Percentiles rank a stretch among this genome's conserved stretches.
phyloP scores from a whole-genome alignment of 495 filamentous ascomycete species.

The Daldinia grandis region DNA sequence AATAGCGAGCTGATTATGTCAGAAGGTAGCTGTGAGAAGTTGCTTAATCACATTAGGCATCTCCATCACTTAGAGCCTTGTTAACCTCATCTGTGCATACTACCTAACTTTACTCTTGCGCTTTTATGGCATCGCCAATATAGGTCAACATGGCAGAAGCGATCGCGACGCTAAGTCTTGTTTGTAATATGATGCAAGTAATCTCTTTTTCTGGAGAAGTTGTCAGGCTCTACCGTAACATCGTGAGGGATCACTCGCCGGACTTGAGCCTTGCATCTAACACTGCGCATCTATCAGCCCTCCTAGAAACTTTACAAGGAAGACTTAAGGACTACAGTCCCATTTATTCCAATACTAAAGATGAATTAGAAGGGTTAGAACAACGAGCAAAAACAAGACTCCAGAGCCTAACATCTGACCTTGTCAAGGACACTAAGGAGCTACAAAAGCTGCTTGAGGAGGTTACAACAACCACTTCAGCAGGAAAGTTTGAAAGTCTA shows the following conservation, averaged over 20 bases:
- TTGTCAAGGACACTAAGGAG: background rate
- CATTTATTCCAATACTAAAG: background rate
- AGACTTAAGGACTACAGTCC: background rate
- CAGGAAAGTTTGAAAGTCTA: background rate
- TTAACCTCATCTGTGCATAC: background rate
- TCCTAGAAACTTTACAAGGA: background rate
- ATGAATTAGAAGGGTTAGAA: background rate
- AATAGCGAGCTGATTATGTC: background rate
- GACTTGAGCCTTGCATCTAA: background rate
- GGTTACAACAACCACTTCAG: background rate
- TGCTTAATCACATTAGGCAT: background rate
- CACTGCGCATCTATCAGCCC: background rate
- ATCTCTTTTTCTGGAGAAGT: background rate
- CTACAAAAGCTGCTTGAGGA: background rate
- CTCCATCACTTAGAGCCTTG: background rate
- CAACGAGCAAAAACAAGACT: background rate
- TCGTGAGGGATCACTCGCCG: background rate
- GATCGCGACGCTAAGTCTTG: background rate
- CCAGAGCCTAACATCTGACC: background rate
- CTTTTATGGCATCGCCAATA: background rate
- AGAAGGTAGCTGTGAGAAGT: background rate
- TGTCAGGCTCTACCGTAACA: background rate
- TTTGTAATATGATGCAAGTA: background rate
- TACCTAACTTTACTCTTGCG: background rate
- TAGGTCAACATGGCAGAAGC: background rate